phyloP scores from a whole-genome alignment of 148 eudicot species.

The Oxyria digyna region DNA sequence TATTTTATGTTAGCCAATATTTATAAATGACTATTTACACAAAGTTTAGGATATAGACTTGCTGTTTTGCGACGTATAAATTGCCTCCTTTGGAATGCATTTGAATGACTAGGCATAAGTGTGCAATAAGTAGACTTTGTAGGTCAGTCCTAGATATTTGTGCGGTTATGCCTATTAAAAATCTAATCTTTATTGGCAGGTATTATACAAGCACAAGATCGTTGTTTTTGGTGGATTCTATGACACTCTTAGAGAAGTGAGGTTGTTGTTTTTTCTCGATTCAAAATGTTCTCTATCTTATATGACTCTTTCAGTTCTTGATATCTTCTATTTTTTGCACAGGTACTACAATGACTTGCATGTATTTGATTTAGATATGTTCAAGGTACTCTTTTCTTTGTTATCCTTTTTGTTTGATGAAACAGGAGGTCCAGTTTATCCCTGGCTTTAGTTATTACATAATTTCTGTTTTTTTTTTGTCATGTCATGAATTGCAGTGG shows the following conservation, averaged over 20 bases:
- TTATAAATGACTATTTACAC: too few relatives aligned
- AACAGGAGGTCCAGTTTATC: not conserved
- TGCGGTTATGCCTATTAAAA: not conserved
- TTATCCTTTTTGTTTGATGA: not conserved
- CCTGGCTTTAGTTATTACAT: not conserved
- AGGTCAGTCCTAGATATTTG: not conserved
- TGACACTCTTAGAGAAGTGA: slow-evolving; percentile 99
- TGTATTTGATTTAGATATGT: slow-evolving; percentile 90
- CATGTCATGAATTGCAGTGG: slow-evolving; percentile 48
- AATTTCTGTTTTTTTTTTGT: slow-evolving; percentile 4
- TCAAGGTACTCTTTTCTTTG: slow-evolving; percentile 45
- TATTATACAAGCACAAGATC: slow-evolving; percentile 94
- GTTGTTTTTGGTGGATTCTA: slow-evolving; percentile 95
- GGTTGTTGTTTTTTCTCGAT: slow-evolving; percentile 31
- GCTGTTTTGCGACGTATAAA: not conserved
- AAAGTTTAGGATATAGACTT: not conserved
- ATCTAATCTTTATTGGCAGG: slow-evolving; percentile 27
- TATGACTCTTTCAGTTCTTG: not conserved
- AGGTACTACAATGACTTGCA: slow-evolving; percentile 92
- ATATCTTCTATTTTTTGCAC: slow-evolving; percentile 15
- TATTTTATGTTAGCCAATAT: too few relatives aligned
- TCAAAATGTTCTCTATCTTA: not conserved
- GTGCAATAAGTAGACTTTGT: not conserved
- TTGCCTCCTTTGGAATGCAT: not conserved
- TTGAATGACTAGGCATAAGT: not conserved